phyloP scores from a whole-genome alignment of 768 basidiomycete species.

The Inosperma sp. region DNA sequence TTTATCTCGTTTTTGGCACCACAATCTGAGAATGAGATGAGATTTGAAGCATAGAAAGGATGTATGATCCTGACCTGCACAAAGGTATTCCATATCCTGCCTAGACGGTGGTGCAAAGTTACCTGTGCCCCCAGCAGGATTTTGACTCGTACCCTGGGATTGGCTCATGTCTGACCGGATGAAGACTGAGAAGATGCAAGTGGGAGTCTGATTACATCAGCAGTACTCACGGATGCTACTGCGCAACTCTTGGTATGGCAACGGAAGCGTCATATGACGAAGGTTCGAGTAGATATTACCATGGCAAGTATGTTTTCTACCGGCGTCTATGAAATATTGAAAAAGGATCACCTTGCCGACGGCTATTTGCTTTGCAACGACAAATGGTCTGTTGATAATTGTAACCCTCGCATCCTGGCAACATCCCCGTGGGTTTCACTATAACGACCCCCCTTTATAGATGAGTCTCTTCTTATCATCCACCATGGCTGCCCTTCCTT shows the following conservation, averaged over 20 bases:
- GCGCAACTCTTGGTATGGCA: background rate
- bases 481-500: constrained; percentile 70
- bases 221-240: background rate
- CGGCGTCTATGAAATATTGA: constrained; percentile 27
- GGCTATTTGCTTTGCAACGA: constrained; percentile 41
- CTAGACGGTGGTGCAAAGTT: constrained; percentile 38
- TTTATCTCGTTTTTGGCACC: constrained; percentile 90
- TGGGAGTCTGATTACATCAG: too few species aligned
- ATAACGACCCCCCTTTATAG: constrained; percentile 33
- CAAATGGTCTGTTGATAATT: constrained; percentile 37
- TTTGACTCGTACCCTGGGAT: constrained; percentile 14
- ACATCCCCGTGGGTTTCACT: constrained; percentile 56
- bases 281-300: too few species aligned
- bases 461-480: constrained; percentile 33
- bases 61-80: constrained; percentile 56
- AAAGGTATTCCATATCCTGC: constrained; percentile 79
- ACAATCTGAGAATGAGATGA: constrained; percentile 55
- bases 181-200: background rate
- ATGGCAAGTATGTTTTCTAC: too few species aligned
- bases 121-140: constrained; percentile 20
- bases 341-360: constrained; percentile 62
- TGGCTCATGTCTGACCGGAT: constrained; percentile 36
- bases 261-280: too few species aligned
- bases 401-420: constrained; percentile 44
- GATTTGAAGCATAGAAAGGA: constrained; percentile 2